Base-by-base conservation (phyloP, 2,329 filamentous ascomycete genomes). In the Pseudonectria foliicola region DNA sequence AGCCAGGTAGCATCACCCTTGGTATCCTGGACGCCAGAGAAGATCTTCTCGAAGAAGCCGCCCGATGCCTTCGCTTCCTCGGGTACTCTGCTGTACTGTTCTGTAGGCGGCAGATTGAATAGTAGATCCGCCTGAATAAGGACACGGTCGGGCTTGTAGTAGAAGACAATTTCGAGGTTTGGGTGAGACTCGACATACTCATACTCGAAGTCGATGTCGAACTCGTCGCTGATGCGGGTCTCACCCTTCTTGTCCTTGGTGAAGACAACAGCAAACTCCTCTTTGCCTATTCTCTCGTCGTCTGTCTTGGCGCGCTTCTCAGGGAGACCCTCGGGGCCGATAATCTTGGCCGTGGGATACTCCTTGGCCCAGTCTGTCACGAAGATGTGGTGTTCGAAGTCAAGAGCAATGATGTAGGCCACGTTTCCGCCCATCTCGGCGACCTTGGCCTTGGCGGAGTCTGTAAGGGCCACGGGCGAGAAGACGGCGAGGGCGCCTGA, bases 351-450 rank as follows among this genome's bases (percentile, higher is more conserved):
- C 27, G 73, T 60, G 0, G 90, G 89, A 57, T 77, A 96, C 16
- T 77, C 84, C 31, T 74, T 66, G 52, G 84, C 78, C 90, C 92
- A 98, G 31, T 85, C 71, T 0, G 84, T 82, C 35, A 98, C 59
- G 67, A 92, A 93, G 57, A 98, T 86, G 71, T 98, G 92, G 62
- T 98, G 92, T 66, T 98, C 88, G 34, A 85, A 72, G 59, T 98
- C 92, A 1, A 83, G 77, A 1, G 92, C 90, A 16, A 90, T 70
- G 46, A 98, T 80, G 70, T 96, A 96, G 47, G 73, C 75, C 33
- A 95, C 77, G 27, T 77, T 71, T 32, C 80, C 80, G 42, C 80
- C 80, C 37, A 86, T 66, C 24, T 77, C 68, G 35, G 71, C 64
- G 33, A 85, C 67, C 57, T 82, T 79, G 48, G 68, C 59, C 42